Percentiles rank a stretch among this genome's conserved stretches.
These are phyloP conservation scores for Boletus vinaceobasis DNA, from an alignment of 768 basidiomycete species.

Conservation along the genomic window DNA sequence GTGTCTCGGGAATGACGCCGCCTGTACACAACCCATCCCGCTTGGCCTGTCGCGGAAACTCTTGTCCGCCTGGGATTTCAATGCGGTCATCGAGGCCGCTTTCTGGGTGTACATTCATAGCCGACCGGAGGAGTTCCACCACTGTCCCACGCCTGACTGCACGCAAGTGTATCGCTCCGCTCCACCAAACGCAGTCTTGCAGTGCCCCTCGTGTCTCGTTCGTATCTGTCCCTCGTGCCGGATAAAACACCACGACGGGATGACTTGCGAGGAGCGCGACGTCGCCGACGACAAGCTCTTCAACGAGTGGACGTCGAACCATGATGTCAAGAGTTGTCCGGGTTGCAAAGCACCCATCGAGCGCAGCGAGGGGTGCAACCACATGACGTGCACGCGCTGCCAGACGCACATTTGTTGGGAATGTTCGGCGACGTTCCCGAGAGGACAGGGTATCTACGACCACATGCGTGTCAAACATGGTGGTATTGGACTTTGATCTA, in stretches of 20 bases:
- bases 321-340: constrained; percentile 75
- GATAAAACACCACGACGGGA: constrained; percentile 59
- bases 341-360: constrained; percentile 70
- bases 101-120: constrained; percentile 60
- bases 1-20: constrained; percentile 64
- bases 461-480: constrained; percentile 74
- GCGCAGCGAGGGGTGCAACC: constrained; percentile 74
- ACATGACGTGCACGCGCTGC: constrained; percentile 75
- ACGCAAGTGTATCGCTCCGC: constrained; percentile 65
- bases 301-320: constrained; percentile 56
- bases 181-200: constrained; percentile 47
- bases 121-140: constrained; percentile 59
- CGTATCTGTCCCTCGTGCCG: constrained; percentile 68
- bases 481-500: constrained; percentile 46
- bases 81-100: constrained; percentile 53
- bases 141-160: constrained; percentile 81
- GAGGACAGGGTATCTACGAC: constrained; percentile 67
- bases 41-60: constrained; percentile 48
- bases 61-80: constrained; percentile 51
- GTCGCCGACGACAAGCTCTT: constrained; percentile 53
- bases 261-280: constrained; percentile 59
- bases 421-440: constrained; percentile 67
- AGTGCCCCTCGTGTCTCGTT: constrained; percentile 67
- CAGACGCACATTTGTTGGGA: constrained; percentile 81
- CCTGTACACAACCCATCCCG: constrained; percentile 56